Evolutionary conservation across 176 grass and related monocot genomes (phyloP), one percentile per base, ranked within the genome.

Genomic region (Stipa capillata): DNA sequence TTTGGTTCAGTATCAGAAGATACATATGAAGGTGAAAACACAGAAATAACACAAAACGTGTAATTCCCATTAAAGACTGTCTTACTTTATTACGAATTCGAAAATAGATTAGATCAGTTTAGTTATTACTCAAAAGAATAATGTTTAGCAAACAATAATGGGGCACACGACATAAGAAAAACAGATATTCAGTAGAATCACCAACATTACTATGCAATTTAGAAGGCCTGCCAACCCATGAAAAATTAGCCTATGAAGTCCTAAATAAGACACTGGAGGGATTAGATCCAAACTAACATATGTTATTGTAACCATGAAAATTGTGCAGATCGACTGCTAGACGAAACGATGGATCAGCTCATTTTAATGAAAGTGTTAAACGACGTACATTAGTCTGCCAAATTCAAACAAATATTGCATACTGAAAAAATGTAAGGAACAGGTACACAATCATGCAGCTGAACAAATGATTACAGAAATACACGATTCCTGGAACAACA

Each of bases 1-100:
- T 47, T 72, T 53, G 40, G 60, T 48, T 76, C 39, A 79, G 9
- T 76, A 73, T 69, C 78, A 48, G 14, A 48, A 86, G 13, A 82
- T 51, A 53, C 11, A 72, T 43, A 77, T 48, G 29, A 76, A 54
- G 27, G 32, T 86, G 10, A 52, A 83, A 79, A 42, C 20, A 34
- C 40, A 52, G 8, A 40, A 58, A 79, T 39, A 17, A 31, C 15
- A 66, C 23, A 83, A 79, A 76, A 63, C n/a, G n/a, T n/a, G n/a
- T n/a, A n/a, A n/a, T n/a, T n/a, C n/a, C n/a, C n/a, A n/a, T n/a
- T n/a, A n/a, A n/a, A n/a, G n/a, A n/a, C n/a, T n/a, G n/a, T 41
- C 32, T 41, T 79, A 79, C 20, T 75, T 80, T 21, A 39, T 45
- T 75, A 59, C 14, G 21, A 33, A 52, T 5, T 49, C 33, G 69